Conservation (phyloP, 306 rosid genomes). For the Delonix regia region DNA sequence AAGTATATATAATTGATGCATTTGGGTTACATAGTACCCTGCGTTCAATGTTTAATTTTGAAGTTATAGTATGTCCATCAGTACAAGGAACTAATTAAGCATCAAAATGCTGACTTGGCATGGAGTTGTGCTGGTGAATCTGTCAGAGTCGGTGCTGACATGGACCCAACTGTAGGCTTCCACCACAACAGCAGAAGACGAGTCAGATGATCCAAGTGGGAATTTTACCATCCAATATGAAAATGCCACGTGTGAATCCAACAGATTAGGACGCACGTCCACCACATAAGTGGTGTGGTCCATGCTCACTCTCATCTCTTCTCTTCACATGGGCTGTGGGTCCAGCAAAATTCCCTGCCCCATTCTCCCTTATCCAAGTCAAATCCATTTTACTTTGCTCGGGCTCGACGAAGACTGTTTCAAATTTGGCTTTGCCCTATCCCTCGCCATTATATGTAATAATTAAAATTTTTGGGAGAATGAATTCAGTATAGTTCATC, state of each 20-base stretch:
- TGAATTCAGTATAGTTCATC: too few relatives aligned
- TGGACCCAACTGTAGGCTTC: conserved; percentile 10
- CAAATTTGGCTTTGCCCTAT: conserved; percentile 34
- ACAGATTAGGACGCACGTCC: conserved; percentile 42
- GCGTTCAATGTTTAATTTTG: too few relatives aligned
- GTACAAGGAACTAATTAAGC: neutral
- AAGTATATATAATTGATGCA: too few relatives aligned
- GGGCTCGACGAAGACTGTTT: neutral
- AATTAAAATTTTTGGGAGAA: too few relatives aligned
- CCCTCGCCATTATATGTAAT: too few relatives aligned
- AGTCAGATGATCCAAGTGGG: neutral
- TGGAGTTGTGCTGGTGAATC: neutral
- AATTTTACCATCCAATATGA: neutral
- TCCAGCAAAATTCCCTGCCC: neutral
- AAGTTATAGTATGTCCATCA: too few relatives aligned
- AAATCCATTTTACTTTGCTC: neutral
- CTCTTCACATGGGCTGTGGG: conserved; percentile 42
- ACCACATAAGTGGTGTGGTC: conserved; percentile 44
- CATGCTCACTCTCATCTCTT: conserved; percentile 34
- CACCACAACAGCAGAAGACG: neutral
- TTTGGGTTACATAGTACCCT: too few relatives aligned
- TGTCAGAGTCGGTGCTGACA: conserved; percentile 14
- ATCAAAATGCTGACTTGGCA: conserved; percentile 22
- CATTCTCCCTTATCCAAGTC: neutral
- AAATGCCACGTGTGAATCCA: conserved; percentile 24